Evolutionary conservation across 2,329 filamentous ascomycete species (phyloP).

Genomic region (Lasiodiplodia sp.): DNA sequence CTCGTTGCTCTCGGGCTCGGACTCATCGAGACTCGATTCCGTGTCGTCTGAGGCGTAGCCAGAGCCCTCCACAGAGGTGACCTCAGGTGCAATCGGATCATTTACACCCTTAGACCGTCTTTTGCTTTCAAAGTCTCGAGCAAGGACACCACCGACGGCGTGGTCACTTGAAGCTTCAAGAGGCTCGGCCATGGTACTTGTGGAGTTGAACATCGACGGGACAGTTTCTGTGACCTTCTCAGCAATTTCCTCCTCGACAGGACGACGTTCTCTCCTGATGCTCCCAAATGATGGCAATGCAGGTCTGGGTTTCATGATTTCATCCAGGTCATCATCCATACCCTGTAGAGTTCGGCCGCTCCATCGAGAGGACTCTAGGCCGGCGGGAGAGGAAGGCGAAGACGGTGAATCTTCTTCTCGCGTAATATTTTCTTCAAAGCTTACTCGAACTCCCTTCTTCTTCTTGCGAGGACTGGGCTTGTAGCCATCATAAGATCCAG

Average conservation of each 20-base stretch:
- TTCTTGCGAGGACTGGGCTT: slow-evolving; percentile 54
- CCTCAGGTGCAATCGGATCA: slow-evolving; percentile 74
- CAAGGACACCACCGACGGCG: slow-evolving; percentile 63
- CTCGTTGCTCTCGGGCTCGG: background rate
- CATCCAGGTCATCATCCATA: slow-evolving; percentile 69
- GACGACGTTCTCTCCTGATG: slow-evolving; percentile 65
- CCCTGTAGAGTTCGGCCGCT: slow-evolving; percentile 38
- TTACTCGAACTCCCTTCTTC: slow-evolving; percentile 73
- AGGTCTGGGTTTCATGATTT: slow-evolving; percentile 76
- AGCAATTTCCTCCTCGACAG: slow-evolving; percentile 55
- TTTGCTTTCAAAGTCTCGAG: slow-evolving; percentile 57
- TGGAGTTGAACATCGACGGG: slow-evolving; percentile 45
- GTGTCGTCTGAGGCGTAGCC: slow-evolving; percentile 64
- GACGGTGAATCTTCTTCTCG: slow-evolving; percentile 55
- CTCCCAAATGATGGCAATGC: slow-evolving; percentile 79
- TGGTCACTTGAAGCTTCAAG: slow-evolving; percentile 67
- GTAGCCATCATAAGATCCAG: slow-evolving; percentile 37
- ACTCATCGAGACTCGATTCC: slow-evolving; percentile 11
- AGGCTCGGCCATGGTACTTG: slow-evolving; percentile 45
- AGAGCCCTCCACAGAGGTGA: slow-evolving; percentile 72
- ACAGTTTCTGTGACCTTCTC: slow-evolving; percentile 61
- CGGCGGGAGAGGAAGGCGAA: slow-evolving; percentile 29
- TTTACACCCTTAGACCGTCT: slow-evolving; percentile 49
- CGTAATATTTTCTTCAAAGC: slow-evolving; percentile 62
- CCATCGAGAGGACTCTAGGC: slow-evolving; percentile 53